These are phyloP conservation scores for Fusarium sp. DNA, from an alignment of 2,329 filamentous ascomycete species.

Conservation along the genomic window DNA sequence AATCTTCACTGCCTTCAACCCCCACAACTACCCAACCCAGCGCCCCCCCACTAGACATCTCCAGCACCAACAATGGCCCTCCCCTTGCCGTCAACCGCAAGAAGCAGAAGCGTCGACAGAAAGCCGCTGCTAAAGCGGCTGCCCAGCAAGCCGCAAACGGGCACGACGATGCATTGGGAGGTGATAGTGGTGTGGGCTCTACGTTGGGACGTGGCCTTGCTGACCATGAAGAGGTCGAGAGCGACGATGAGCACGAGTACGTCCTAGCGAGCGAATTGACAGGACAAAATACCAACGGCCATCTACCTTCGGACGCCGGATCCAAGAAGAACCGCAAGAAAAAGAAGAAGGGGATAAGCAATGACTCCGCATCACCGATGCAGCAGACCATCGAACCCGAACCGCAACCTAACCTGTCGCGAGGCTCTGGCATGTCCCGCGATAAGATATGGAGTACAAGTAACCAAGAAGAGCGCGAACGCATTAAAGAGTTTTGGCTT, in stretches of 20 bases:
- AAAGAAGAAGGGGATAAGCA: slow-evolving; percentile 63
- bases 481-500: slow-evolving; percentile 98
- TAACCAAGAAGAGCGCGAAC: slow-evolving; percentile 91
- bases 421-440: slow-evolving; percentile 64
- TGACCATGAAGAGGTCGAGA: slow-evolving; percentile 63
- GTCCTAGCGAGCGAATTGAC: slow-evolving; percentile 46
- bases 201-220: slow-evolving; percentile 40
- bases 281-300: slow-evolving; percentile 48
- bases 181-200: slow-evolving; percentile 34
- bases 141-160: slow-evolving; percentile 55
- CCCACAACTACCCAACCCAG: slow-evolving; percentile 56
- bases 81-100: slow-evolving; percentile 79
- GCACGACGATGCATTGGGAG: slow-evolving; percentile 47
- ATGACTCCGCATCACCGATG: slow-evolving; percentile 35
- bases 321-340: slow-evolving; percentile 74
- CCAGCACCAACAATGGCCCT: slow-evolving; percentile 43
- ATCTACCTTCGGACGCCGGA: slow-evolving; percentile 49
- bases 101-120: slow-evolving; percentile 92
- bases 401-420: slow-evolving; percentile 44
- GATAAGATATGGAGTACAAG: slow-evolving; percentile 98
- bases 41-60: slow-evolving; percentile 43
- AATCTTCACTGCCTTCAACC: slow-evolving; percentile 63
- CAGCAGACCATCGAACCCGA: slow-evolving; percentile 29
- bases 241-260: slow-evolving; percentile 63
- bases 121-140: slow-evolving; percentile 76